Base-by-base conservation (phyloP, 2,329 filamentous ascomycete genomes). In the Amesomyces nigricolor region DNA sequence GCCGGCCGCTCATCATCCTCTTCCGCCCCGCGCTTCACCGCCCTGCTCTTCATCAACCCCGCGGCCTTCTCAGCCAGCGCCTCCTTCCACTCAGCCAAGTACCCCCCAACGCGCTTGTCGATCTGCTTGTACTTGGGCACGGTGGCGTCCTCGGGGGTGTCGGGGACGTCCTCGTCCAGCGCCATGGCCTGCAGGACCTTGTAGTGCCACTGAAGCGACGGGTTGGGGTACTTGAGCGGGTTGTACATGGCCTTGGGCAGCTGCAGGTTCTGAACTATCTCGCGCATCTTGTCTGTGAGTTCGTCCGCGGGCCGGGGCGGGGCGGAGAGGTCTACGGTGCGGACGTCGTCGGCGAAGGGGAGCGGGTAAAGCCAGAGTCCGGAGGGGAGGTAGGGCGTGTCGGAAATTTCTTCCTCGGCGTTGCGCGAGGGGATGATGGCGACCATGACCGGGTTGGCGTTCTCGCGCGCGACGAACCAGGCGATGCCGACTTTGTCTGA, bases 181-280 rank as follows among this genome's bases (percentile, higher is more conserved):
- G 94, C 94, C 55, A 96, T 79, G 6, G 89, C 87, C 71, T 99
- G 94, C 0, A 99, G 75, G 45, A 99, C 95, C 59, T 84, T 86
- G 75, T 97, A 99, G 73, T 97, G 94, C 91, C 92, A 99, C 72
- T 99, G 94, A 22, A 99, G 77, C 8, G 88, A 81, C 9, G 91
- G 91, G 59, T 99, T 99, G 0, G 94, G 89, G 65, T 96, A 97
- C 66, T 87, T 94, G 1, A 77, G 75, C 1, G 92, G 91, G 62
- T 95, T 87, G 67, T 95, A 99, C 32, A 81, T 77, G 5, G 81
- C 91, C 65, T 89, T 91, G 0, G 94, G 94, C 7, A 99, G 81
- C 67, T 96, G 90, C 0, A 96, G 75, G 62, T 95, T 90, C 67
- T 94, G 87, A 2, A 96, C 76, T 4, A 96, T 81, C 5, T 79